A percentile compares a stretch with the other conserved stretches of the same genome.
phyloP scores from a whole-genome alignment of 1,139 yeast genomes.

The Taiozyma sp. region DNA sequence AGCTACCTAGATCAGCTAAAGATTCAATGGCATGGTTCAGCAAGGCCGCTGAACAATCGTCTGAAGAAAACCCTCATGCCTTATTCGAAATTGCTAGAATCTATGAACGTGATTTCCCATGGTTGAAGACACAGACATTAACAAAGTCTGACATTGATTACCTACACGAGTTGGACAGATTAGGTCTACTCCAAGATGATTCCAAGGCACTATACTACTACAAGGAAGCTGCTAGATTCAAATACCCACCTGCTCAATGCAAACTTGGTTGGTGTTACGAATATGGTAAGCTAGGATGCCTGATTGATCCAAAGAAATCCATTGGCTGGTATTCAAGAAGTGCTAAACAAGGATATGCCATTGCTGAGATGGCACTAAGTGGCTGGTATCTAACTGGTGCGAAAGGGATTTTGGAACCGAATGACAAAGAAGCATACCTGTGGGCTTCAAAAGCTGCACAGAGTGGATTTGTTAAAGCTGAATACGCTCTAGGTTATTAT shows the following conservation, averaged over 20 bases:
- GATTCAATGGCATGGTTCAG: conserved; percentile 52
- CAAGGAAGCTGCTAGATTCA: conserved; percentile 67
- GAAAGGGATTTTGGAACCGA: conserved; percentile 59
- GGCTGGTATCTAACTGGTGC: conserved; percentile 93
- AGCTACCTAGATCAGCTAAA: conserved; percentile 36
- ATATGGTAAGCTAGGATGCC: conserved; percentile 69
- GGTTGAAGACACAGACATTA: conserved; percentile 27
- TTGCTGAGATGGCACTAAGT: conserved; percentile 83
- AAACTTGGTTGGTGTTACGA: conserved; percentile 85
- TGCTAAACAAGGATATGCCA: conserved; percentile 67
- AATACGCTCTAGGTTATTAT: conserved; percentile 77
- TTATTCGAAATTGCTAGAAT: conserved; percentile 63
- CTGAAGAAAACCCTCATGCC: conserved; percentile 44
- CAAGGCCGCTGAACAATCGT: conserved; percentile 44
- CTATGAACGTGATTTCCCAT: conserved; percentile 60
- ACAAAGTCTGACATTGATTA: conserved; percentile 24
- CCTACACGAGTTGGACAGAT: conserved; percentile 25
- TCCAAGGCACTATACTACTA: conserved; percentile 64
- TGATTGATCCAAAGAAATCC: conserved; percentile 63
- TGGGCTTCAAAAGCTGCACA: conserved; percentile 91
- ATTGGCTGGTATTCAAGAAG: conserved; percentile 90
- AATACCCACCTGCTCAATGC: conserved; percentile 79
- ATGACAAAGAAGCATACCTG: conserved; percentile 73
- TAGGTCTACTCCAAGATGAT: conserved; percentile 34
- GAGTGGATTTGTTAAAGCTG: conserved; percentile 76